Percentiles rank a stretch among this genome's conserved stretches.
Conservation (phyloP, 2,329 filamentous ascomycete species). For the Claviceps capensis region DNA sequence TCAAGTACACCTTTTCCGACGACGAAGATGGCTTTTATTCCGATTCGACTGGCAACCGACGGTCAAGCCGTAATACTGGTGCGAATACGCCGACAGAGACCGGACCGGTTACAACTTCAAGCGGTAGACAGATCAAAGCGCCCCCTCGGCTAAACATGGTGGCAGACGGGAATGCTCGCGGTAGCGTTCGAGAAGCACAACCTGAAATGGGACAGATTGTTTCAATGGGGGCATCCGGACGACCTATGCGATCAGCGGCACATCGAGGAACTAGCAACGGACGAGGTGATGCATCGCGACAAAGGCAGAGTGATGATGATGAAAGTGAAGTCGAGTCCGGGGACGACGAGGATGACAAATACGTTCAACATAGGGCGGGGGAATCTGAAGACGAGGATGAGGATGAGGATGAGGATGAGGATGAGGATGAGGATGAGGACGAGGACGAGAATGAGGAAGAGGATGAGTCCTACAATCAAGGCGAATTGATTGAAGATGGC, state of each 20-base stretch:
- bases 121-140: slow-evolving; percentile 70
- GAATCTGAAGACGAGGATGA: slow-evolving; percentile 44
- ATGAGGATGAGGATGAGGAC: not conserved
- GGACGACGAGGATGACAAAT: slow-evolving; percentile 58
- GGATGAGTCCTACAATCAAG: slow-evolving; percentile 38
- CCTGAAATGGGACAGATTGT: slow-evolving; percentile 26
- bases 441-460: not conserved
- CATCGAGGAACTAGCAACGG: slow-evolving; percentile 38
- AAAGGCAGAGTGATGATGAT: slow-evolving; percentile 46
- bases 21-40: slow-evolving; percentile 61
- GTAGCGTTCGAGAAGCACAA: slow-evolving; percentile 32
- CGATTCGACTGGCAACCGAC: slow-evolving; percentile 46
- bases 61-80: slow-evolving; percentile 61
- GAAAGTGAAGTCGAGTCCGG: slow-evolving; percentile 63
- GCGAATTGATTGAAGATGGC: slow-evolving; percentile 40
- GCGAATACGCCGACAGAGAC: slow-evolving; percentile 58
- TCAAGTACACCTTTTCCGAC: slow-evolving; percentile 93
- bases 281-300: slow-evolving; percentile 20
- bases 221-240: slow-evolving; percentile 30
- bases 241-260: slow-evolving; percentile 35
- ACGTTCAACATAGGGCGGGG: slow-evolving; percentile 46
- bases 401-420: not conserved
- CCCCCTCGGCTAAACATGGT: slow-evolving; percentile 53
- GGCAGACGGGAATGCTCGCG: slow-evolving; percentile 32
- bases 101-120: slow-evolving; percentile 58